Evolutionary conservation across 495 filamentous ascomycete genomes (phyloP), one percentile per base, ranked within the genome.

Genomic region (Penicillium psychrofluorescens): DNA sequence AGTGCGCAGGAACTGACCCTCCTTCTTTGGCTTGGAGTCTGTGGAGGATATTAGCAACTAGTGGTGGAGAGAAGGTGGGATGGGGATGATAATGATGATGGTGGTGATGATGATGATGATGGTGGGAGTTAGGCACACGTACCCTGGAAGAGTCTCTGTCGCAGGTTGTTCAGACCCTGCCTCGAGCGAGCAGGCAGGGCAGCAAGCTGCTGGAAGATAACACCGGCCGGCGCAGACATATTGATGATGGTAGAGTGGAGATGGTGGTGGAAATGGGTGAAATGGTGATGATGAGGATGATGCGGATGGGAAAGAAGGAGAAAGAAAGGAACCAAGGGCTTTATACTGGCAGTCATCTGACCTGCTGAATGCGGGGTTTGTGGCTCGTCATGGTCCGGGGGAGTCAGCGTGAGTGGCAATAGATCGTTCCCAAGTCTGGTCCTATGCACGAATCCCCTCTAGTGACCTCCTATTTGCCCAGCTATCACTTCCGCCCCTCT

Each of bases 1-100:
- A 22, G 62, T 68, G 34, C 53, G 54, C 0, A 72, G 50, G 41
- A 70, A 11, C 35, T 63, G 49, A 44, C 52, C 47, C 54, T 58
- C 53, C 46, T 56, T 50, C 48, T 54, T 43, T 45, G 60, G 54
- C 61, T 66, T 62, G 36, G 50, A 54, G 33, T 52, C 57, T 61
- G 13, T 32, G n/a, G 0, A 7, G 4, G 5, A 7, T 41, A 32
- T 58, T 44, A 60, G 57, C 28, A 29, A 28, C 14, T 9, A 11
- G 42, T 13, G 14, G 10, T 4, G 22, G 22, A 22, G 3, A 22
- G 22, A 22, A 6, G 22, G 15, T 16, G 22, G 6, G 22, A 4
- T 22, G 22, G 22, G 22, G 22, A 22, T 22, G 4, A 22, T 22
- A 6, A 22, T 22, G 22, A 22, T 22, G 22, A 4, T 22, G 22